phyloP scores from a whole-genome alignment of 805 yeast species.

The Monosporozyma yasuniensis region DNA sequence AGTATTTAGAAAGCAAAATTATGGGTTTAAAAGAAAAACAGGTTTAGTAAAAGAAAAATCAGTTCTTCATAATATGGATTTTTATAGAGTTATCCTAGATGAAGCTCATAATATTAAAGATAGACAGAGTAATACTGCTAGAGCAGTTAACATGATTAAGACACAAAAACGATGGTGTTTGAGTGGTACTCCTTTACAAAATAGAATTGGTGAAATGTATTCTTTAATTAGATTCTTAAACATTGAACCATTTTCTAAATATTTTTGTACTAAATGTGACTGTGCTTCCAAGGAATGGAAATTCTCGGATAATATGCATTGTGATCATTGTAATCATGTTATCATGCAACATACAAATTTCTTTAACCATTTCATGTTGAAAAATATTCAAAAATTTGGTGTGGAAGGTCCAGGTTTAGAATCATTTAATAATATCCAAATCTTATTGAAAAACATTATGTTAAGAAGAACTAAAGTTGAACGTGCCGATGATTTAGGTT shows the following conservation, averaged over 20 bases:
- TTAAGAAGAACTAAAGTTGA: slow-evolving; percentile 90
- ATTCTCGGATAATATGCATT: slow-evolving; percentile 72
- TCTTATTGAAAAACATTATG: slow-evolving; percentile 73
- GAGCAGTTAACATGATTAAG: slow-evolving; percentile 70
- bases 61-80: slow-evolving; percentile 61
- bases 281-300: slow-evolving; percentile 80
- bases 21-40: slow-evolving; percentile 72
- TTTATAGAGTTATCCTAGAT: slow-evolving; percentile 82
- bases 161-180: slow-evolving; percentile 82
- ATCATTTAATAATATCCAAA: slow-evolving; percentile 70
- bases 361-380: slow-evolving; percentile 91
- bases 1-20: slow-evolving; percentile 68
- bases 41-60: slow-evolving; percentile 68
- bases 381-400: slow-evolving; percentile 83
- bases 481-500: slow-evolving; percentile 93
- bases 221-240: slow-evolving; percentile 80
- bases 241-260: slow-evolving; percentile 76
- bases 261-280: slow-evolving; percentile 88
- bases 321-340: slow-evolving; percentile 81
- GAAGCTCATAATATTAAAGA: slow-evolving; percentile 98
- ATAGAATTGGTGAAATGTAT: slow-evolving; percentile 92
- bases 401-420: slow-evolving; percentile 71
- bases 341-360: slow-evolving; percentile 94
- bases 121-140: slow-evolving; percentile 85
- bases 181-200: slow-evolving; percentile 94